phyloP scores from a whole-genome alignment of 495 filamentous ascomycete genomes.

The Lindgomyces ingoldianus region DNA sequence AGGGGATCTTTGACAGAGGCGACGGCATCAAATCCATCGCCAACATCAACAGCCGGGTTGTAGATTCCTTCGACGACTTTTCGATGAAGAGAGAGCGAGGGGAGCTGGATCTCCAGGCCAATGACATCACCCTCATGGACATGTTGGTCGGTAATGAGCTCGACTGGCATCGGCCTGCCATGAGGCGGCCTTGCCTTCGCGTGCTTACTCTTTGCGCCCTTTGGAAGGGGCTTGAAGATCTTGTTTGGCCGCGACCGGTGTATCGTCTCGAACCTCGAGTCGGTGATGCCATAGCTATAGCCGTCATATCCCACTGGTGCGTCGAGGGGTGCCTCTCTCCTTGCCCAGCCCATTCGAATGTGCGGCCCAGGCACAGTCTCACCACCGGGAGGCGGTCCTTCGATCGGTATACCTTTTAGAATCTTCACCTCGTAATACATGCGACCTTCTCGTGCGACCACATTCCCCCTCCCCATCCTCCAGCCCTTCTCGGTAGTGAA shows the following conservation, averaged over 20 bases:
- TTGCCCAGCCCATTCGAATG: slow-evolving; percentile 85
- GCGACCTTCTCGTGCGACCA: slow-evolving; percentile 84
- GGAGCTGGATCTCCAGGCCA: slow-evolving; percentile 87
- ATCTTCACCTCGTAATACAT: slow-evolving; percentile 95
- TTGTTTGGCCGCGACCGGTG: slow-evolving; percentile 89
- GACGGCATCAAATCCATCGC: slow-evolving; percentile 54
- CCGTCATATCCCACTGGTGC: slow-evolving; percentile 94
- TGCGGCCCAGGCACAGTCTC: slow-evolving; percentile 51
- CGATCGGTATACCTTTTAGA: slow-evolving; percentile 63
- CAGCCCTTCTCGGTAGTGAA: slow-evolving; percentile 80
- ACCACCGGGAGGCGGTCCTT: slow-evolving; percentile 38
- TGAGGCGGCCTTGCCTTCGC: slow-evolving; percentile 45
- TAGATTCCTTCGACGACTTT: slow-evolving; percentile 85
- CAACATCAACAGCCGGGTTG: slow-evolving; percentile 74
- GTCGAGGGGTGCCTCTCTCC: slow-evolving; percentile 87
- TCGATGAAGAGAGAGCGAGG: slow-evolving; percentile 77
- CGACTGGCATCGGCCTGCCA: slow-evolving; percentile 60
- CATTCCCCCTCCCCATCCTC: slow-evolving; percentile 82
- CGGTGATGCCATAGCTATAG: slow-evolving; percentile 92
- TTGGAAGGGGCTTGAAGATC: slow-evolving; percentile 62
- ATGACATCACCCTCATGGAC: slow-evolving; percentile 84
- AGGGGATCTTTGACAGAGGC: slow-evolving; percentile 32
- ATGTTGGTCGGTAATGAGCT: slow-evolving; percentile 43
- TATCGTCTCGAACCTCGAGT: slow-evolving; percentile 84
- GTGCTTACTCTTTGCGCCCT: slow-evolving; percentile 41